Conservation (phyloP, 148 eudicot species). For the Amaranthus hypochondriacus region DNA sequence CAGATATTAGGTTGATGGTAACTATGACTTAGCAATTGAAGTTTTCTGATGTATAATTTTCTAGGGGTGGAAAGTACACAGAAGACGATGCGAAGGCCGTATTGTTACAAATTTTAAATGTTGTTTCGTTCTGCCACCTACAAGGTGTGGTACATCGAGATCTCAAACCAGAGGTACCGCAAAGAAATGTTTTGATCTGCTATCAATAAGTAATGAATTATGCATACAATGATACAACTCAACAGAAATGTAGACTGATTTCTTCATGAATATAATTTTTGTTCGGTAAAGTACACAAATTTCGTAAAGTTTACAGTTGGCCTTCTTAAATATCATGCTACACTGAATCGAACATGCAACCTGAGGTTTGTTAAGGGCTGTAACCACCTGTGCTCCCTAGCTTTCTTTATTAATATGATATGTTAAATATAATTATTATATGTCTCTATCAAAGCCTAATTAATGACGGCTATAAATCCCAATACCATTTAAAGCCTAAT, state of each 20-base stretch:
- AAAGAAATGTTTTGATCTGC: background rate
- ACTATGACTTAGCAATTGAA: background rate
- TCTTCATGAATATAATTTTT: background rate
- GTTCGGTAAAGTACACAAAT: background rate
- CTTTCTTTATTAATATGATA: too few relatives aligned
- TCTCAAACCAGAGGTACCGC: conserved; percentile 89
- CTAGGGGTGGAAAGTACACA: conserved; percentile 87
- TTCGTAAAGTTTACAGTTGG: background rate
- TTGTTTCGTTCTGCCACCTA: conserved; percentile 90
- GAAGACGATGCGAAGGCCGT: conserved; percentile 93
- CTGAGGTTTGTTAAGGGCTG: background rate
- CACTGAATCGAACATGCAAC: too few relatives aligned
- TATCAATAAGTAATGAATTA: background rate
- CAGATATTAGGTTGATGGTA: background rate
- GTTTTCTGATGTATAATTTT: conserved; percentile 5
- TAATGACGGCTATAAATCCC: too few relatives aligned
- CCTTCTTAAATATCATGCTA: background rate
- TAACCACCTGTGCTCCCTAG: background rate
- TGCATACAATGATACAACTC: background rate
- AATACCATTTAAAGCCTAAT: too few relatives aligned
- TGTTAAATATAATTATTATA: too few relatives aligned
- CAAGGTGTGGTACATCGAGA: conserved; percentile 99
- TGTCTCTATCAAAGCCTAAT: too few relatives aligned
- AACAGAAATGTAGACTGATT: background rate
- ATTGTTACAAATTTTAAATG: conserved; percentile 70